phyloP scores from a whole-genome alignment of 768 basidiomycete genomes.

The Dentipellis fragilis region DNA sequence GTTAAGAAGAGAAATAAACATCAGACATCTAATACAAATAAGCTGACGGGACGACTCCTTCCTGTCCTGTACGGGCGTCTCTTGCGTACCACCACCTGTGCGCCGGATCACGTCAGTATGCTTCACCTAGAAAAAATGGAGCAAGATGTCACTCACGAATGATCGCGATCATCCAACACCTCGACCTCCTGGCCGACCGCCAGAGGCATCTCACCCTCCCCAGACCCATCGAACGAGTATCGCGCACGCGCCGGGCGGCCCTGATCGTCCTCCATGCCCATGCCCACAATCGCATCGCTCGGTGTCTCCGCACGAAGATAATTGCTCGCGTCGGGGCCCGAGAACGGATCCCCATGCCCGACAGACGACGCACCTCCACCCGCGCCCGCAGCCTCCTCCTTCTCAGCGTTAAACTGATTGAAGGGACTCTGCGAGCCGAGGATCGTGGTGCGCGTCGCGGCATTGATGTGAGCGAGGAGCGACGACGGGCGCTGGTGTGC shows the following conservation, averaged over 20 bases:
- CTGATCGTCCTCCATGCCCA: conserved; percentile 46
- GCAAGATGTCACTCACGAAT: conserved; percentile 43
- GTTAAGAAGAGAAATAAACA: conserved; percentile 5
- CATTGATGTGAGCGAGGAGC: conserved; percentile 83
- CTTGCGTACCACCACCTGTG: conserved; percentile 91
- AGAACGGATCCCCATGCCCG: conserved; percentile 44
- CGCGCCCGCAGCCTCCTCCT: conserved; percentile 41
- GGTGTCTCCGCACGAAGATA: conserved; percentile 77
- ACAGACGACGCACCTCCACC: conserved; percentile 19
- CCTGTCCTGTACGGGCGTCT: conserved; percentile 65
- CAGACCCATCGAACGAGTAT: conserved; percentile 72
- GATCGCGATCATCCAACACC: conserved; percentile 71
- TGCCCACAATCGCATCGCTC: conserved; percentile 57
- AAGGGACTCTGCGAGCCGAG: conserved; percentile 41
- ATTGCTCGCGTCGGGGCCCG: conserved; percentile 59
- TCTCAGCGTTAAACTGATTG: conserved; percentile 32
- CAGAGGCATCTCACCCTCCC: conserved; percentile 69
- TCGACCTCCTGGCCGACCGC: conserved; percentile 63
- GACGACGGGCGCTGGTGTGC: conserved; percentile 77
- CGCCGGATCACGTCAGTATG: conserved; percentile 12
- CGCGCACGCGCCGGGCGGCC: conserved; percentile 72
- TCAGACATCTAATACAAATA: conserved; percentile 61
- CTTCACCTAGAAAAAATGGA: background rate
- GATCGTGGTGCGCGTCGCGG: conserved; percentile 78
- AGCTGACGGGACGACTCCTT: conserved; percentile 87